Percentiles rank a stretch among this genome's conserved stretches.
Conservation (phyloP, 768 basidiomycete genomes). For the Strobilomyces dryophilus region DNA sequence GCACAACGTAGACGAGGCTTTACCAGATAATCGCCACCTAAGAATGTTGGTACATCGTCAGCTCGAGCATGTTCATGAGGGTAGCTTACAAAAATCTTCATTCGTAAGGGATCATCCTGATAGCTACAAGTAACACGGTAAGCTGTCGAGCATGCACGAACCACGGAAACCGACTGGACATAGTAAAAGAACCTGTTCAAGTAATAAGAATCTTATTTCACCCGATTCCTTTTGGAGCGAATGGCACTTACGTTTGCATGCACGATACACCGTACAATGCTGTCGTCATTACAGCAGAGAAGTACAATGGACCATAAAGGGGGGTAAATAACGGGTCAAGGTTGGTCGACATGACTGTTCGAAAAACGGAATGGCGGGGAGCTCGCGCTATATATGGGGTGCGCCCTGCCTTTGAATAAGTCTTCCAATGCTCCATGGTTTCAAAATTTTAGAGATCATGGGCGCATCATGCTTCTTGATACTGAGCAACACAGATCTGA, state of each 20-base stretch:
- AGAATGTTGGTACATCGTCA: not conserved
- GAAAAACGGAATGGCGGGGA: no score
- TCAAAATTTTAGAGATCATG: no score
- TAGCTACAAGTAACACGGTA: constrained; percentile 1
- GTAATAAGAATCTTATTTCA: not conserved
- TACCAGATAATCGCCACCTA: not conserved
- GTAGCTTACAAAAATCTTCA: constrained; percentile 1
- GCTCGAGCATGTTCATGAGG: not conserved
- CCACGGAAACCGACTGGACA: not conserved
- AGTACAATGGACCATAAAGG: not conserved
- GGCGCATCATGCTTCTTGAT: no score
- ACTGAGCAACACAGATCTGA: no score
- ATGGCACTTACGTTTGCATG: not conserved
- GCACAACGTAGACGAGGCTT: not conserved
- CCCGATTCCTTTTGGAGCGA: not conserved
- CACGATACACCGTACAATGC: not conserved
- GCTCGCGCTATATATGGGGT: no score
- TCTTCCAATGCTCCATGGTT: no score
- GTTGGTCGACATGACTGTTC: not conserved
- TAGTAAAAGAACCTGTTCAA: not conserved
- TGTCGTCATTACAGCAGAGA: not conserved
- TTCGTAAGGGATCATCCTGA: not conserved
- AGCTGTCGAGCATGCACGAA: not conserved
- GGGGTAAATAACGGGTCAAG: not conserved
- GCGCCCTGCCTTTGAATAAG: no score